Evolutionary conservation across 768 basidiomycete genomes (phyloP).

Genomic region (Gyrodon lividus): DNA sequence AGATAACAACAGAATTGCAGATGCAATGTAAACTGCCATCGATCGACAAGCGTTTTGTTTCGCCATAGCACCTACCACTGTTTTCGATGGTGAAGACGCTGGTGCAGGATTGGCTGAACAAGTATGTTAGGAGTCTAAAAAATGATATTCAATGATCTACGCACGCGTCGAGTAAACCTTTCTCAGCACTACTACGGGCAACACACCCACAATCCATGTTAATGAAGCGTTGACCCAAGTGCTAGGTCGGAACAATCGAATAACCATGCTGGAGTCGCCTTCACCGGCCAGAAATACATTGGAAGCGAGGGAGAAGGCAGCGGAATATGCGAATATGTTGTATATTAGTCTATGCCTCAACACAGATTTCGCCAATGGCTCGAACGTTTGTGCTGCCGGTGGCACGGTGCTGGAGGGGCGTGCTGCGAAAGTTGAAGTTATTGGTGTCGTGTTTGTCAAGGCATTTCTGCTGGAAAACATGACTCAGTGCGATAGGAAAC

Average conservation of each 20-base stretch:
- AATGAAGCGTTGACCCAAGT: slow-evolving; percentile 42
- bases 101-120: slow-evolving; percentile 44
- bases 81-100: slow-evolving; percentile 52
- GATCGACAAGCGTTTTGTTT: slow-evolving; percentile 47
- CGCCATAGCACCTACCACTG: slow-evolving; percentile 44
- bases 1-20: slow-evolving; percentile 42
- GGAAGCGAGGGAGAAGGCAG: slow-evolving; percentile 45
- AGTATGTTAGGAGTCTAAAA: neutral
- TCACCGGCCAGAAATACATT: slow-evolving; percentile 32
- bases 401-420: slow-evolving; percentile 57
- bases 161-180: slow-evolving; percentile 61
- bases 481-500: neutral
- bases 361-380: slow-evolving; percentile 62
- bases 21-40: slow-evolving; percentile 46
- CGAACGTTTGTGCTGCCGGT: slow-evolving; percentile 55
- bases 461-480: slow-evolving; percentile 7
- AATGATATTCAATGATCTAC: slow-evolving; percentile 21
- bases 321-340: slow-evolving; percentile 52
- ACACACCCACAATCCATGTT: slow-evolving; percentile 50
- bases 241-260: slow-evolving; percentile 41
- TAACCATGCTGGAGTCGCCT: slow-evolving; percentile 22
- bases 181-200: slow-evolving; percentile 57
- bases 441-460: neutral
- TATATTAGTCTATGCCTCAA: slow-evolving; percentile 59
- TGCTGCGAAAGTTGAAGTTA: slow-evolving; percentile 28